Evolutionary conservation across 306 rosid genomes (phyloP).

Genomic region (Quercus glauca): DNA sequence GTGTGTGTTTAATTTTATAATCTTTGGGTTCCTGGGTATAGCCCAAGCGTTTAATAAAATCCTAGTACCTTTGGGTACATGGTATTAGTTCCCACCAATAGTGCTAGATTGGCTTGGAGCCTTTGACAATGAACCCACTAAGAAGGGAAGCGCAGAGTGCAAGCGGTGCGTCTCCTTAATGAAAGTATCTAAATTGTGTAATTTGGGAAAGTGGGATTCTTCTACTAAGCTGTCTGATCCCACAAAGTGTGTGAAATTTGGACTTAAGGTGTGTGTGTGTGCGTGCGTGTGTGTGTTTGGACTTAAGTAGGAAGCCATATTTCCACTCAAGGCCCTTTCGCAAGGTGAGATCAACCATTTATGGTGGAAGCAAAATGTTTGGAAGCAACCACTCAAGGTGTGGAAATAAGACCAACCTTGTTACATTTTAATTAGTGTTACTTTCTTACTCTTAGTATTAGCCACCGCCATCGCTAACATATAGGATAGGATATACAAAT

Average conservation of each 20-base stretch:
- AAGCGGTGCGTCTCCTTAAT: conserved; percentile 32
- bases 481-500: not conserved
- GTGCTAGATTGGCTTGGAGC: conserved; percentile 8
- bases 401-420: not conserved
- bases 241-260: not conserved
- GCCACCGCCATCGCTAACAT: not conserved
- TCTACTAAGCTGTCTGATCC: conserved; percentile 29
- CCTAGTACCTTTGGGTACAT: conserved; percentile 18
- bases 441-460: not conserved
- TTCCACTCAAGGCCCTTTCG: not conserved
- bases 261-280: no score
- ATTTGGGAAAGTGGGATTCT: conserved; percentile 30
- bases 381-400: not conserved
- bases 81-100: conserved; percentile 22
- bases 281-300: no score
- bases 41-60: conserved; percentile 24
- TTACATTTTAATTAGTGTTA: not conserved
- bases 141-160: conserved; percentile 16
- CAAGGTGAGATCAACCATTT: not conserved
- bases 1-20: not conserved
- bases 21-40: conserved; percentile 17
- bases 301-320: not conserved
- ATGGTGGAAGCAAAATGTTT: not conserved
- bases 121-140: conserved; percentile 3
- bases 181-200: conserved; percentile 17